Evolutionary conservation across 345 rosid genomes (phyloP), one percentile per base, ranked within the genome.

Genomic region (Mallotus nudiflorus): DNA sequence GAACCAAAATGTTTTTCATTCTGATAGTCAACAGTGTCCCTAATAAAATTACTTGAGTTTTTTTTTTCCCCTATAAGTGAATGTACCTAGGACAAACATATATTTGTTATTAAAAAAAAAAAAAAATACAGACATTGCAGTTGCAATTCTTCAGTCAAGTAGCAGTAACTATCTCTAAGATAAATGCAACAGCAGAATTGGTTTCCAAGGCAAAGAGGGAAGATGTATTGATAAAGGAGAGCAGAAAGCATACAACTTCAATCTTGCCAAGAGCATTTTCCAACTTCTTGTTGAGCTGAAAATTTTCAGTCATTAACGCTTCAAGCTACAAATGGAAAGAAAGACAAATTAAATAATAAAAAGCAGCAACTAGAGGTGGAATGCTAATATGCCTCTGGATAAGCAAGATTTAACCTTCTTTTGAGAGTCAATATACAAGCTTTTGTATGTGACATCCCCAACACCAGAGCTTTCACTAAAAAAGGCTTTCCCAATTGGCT

Each of bases 401-500:
- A 48, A 39, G 65, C 40, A 20, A 48, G 28, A 24, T 28, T 27
- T 33, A 53, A 83, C 87, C 91, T 85, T 80, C 80, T 83, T 85
- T 73, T 80, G 86, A 33, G 86, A 80, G 12, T 83, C 83, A 52
- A 82, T 61, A 65, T 85, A 85, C 81, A 83, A 59, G 72, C 66
- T 71, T 71, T 73, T 81, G 54, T 85, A 81, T 39, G 71, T 72
- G 59, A 73, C 22, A 51, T 68, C 75, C 40, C 68, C 80, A 1
- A 16, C n/a, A 40, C 50, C 19, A 15, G 76, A 59, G 57, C 27
- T 50, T 54, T 27, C 71, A 60, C 65, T 31, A 0, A 42, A 66
- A 18, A 60, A 60, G 65, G 68, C 63, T 40, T 54, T 72, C 67
- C 52, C 53, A n/a, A 40, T 27, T 48, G 24, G 56, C 79, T 78